phyloP scores from a whole-genome alignment of 495 filamentous ascomycete genomes.

The Podospora anserina region DNA sequence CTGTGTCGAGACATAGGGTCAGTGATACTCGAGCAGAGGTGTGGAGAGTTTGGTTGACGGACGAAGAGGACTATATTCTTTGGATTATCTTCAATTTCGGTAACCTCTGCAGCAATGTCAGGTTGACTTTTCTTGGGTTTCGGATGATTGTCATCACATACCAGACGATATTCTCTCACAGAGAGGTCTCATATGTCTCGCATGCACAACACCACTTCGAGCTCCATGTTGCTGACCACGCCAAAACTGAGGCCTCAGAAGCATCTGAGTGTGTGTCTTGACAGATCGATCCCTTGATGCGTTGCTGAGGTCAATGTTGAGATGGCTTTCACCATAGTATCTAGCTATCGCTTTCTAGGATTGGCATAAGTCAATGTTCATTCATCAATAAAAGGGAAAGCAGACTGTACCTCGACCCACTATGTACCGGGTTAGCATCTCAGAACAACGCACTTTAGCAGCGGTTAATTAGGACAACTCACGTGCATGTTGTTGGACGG shows the following conservation, averaged over 20 bases:
- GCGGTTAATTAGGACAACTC: background rate
- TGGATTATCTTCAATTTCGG: slow-evolving; percentile 22
- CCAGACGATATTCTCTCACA: slow-evolving; percentile 34
- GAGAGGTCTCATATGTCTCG: slow-evolving; percentile 38
- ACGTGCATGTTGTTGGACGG: slow-evolving; percentile 27
- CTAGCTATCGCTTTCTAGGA: slow-evolving; percentile 22
- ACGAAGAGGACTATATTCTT: slow-evolving; percentile 43
- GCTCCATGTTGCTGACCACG: slow-evolving; percentile 30
- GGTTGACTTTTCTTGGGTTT: too few relatives aligned
- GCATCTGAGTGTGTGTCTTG: slow-evolving; percentile 18
- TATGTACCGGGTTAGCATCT: slow-evolving; percentile 9
- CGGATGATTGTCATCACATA: slow-evolving; percentile 9
- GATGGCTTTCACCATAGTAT: slow-evolving; percentile 22
- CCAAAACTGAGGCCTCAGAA: slow-evolving; percentile 34
- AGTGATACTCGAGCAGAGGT: background rate
- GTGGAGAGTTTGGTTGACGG: slow-evolving; percentile 14
- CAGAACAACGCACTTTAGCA: background rate
- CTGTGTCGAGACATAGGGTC: slow-evolving; percentile 14
- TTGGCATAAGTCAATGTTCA: background rate
- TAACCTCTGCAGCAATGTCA: background rate
- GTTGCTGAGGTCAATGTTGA: slow-evolving; percentile 5
- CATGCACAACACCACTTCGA: slow-evolving; percentile 30
- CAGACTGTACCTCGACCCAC: slow-evolving; percentile 23
- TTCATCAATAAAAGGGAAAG: background rate
- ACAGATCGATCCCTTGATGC: background rate